Evolutionary conservation across 2,329 filamentous ascomycete species (phyloP).

Genomic region (Chalaropsis ovoidea): DNA sequence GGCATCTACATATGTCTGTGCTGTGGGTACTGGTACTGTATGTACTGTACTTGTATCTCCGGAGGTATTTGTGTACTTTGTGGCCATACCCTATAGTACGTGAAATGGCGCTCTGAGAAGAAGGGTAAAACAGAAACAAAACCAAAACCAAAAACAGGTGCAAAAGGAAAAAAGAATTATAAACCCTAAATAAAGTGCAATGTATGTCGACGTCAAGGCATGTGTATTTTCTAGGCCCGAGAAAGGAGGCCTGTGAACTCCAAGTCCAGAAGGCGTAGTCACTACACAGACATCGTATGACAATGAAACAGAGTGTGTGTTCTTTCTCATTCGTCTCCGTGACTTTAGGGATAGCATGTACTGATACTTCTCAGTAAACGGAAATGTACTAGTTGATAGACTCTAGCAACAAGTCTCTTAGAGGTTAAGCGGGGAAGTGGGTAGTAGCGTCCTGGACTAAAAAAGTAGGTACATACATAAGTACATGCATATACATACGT

Average conservation of each 20-base stretch:
- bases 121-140: too few relatives aligned
- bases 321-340: background rate
- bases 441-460: background rate
- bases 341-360: background rate
- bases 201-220: too few relatives aligned
- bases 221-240: too few relatives aligned
- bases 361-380: background rate
- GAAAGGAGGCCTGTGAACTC: background rate
- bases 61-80: too few relatives aligned
- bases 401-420: background rate
- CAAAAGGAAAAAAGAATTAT: too few relatives aligned
- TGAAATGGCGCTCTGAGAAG: too few relatives aligned
- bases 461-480: background rate
- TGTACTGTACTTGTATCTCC: too few relatives aligned
- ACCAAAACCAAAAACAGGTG: too few relatives aligned
- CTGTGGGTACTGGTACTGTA: too few relatives aligned
- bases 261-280: background rate
- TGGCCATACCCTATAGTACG: too few relatives aligned
- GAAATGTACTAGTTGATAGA: background rate
- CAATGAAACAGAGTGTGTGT: conserved; percentile 12
- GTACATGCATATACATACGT: background rate
- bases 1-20: background rate
- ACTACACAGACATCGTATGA: background rate
- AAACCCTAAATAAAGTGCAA: too few relatives aligned
- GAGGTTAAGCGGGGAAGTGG: background rate